Conservation (phyloP, 1,284 basidiomycete species). For the Microbotryum silenes-acaulis region DNA sequence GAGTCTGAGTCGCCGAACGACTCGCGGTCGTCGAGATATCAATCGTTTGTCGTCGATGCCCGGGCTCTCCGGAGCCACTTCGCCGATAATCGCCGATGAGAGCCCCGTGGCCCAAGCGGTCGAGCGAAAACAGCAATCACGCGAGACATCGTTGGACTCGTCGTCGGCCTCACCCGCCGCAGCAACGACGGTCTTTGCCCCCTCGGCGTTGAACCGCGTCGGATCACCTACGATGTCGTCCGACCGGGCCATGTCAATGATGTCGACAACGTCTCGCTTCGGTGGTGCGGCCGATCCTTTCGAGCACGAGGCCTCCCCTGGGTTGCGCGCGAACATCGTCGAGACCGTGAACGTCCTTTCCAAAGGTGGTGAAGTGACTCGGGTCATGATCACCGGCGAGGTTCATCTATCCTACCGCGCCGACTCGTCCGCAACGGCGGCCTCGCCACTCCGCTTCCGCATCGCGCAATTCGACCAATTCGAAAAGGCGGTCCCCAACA, state of each 20-base stretch:
- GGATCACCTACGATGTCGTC: background rate
- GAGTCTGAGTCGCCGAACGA: constrained; percentile 4
- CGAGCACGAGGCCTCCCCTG: constrained; percentile 26
- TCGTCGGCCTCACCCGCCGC: background rate
- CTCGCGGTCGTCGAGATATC: background rate
- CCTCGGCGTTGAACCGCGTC: too few species aligned
- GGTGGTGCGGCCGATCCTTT: constrained; percentile 22
- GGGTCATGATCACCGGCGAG: constrained; percentile 49
- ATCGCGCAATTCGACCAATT: constrained; percentile 46
- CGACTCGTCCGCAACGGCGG: background rate
- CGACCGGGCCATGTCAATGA: constrained; percentile 22
- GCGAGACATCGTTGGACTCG: background rate
- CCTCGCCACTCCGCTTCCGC: constrained; percentile 40
- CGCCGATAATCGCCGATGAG: constrained; percentile 14
- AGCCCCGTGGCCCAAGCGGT: constrained; percentile 17
- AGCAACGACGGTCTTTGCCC: too few species aligned
- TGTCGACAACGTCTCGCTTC: constrained; percentile 15
- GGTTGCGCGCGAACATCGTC: constrained; percentile 43
- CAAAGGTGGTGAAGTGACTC: constrained; percentile 40
- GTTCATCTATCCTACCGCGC: constrained; percentile 39
- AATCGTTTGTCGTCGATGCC: too few species aligned
- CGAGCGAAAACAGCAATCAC: constrained; percentile 13
- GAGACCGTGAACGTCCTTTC: constrained; percentile 49
- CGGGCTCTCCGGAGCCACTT: too few species aligned
- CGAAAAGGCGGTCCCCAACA: constrained; percentile 49